Percentiles rank a stretch among this genome's conserved stretches.
These are phyloP conservation scores for Cryptococcus sp. DNA, from an alignment of 1,284 basidiomycete genomes.

Conservation along the genomic window DNA sequence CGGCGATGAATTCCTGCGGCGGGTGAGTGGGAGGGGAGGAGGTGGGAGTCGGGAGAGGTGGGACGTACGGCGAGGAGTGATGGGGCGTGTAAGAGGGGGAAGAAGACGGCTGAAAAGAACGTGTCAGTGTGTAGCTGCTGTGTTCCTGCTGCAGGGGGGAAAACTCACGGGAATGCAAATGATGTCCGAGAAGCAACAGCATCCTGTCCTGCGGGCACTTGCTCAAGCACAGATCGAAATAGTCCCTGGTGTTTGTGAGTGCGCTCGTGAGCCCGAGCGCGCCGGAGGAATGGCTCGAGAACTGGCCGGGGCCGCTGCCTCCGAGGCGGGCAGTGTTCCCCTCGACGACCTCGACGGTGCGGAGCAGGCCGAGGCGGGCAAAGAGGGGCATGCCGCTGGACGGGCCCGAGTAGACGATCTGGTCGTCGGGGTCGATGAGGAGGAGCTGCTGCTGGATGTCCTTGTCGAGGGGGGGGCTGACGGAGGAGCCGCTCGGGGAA, in stretches of 20 bases:
- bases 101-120: constrained; percentile 11
- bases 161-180: constrained; percentile 12
- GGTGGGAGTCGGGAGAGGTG: background rate
- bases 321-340: background rate
- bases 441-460: constrained; percentile 12
- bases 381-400: constrained; percentile 16
- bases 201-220: constrained; percentile 13
- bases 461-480: no score
- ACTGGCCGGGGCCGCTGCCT: background rate
- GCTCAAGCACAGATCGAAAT: constrained; percentile 13
- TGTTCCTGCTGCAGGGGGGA: no score
- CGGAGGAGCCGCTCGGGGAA: no score
- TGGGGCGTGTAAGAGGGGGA: constrained; percentile 14
- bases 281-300: constrained; percentile 8
- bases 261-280: constrained; percentile 10
- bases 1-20: constrained; percentile 12
- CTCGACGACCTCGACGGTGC: constrained; percentile 13
- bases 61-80: constrained; percentile 11
- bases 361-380: constrained; percentile 11
- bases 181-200: constrained; percentile 9
- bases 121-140: background rate
- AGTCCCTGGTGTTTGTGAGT: constrained; percentile 2
- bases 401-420: constrained; percentile 15
- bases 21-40: background rate
- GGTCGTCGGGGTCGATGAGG: constrained; percentile 14